These are phyloP conservation scores for Wickerhamiella allomyrinae DNA, from an alignment of 805 yeast genomes.

Conservation along the genomic window DNA sequence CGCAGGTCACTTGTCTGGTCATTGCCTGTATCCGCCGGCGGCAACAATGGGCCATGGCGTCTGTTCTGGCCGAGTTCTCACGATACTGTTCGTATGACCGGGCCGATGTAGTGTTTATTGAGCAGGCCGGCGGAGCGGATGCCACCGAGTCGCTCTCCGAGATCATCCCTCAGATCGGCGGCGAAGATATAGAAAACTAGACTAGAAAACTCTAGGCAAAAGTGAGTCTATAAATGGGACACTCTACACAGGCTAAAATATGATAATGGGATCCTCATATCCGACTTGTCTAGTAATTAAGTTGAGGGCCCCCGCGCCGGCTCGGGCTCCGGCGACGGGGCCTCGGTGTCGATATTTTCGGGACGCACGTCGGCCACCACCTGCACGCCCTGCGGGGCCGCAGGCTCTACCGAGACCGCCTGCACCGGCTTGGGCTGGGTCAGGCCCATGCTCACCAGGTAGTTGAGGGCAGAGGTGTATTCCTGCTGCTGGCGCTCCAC, in stretches of 20 bases:
- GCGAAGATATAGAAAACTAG: too few relatives aligned
- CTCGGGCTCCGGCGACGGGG: not conserved
- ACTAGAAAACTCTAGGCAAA: too few relatives aligned
- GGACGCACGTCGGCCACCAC: not conserved
- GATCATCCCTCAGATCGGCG: too few relatives aligned
- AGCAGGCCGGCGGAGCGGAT: too few relatives aligned
- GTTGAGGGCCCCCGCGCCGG: too few relatives aligned
- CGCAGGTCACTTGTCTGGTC: conserved; percentile 68
- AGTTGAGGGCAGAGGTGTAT: conserved; percentile 25
- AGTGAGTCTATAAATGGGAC: too few relatives aligned
- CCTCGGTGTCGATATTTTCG: not conserved
- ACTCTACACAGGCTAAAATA: too few relatives aligned
- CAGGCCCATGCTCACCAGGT: conserved; percentile 29
- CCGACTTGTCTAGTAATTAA: too few relatives aligned
- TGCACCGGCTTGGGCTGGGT: conserved; percentile 11
- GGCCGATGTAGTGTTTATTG: conserved; percentile 73
- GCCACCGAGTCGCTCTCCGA: too few relatives aligned
- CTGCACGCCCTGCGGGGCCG: conserved; percentile 2
- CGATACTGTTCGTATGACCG: conserved; percentile 64
- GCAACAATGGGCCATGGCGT: conserved; percentile 77
- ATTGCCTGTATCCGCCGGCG: conserved; percentile 76
- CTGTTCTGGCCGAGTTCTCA: conserved; percentile 75
- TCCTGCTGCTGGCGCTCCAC: conserved; percentile 40
- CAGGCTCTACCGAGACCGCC: conserved; percentile 9
- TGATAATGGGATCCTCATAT: too few relatives aligned